Percentiles rank a stretch among this genome's conserved stretches.
phyloP scores from a whole-genome alignment of 148 eudicot species.

The Rhododendron kiyosumense region DNA sequence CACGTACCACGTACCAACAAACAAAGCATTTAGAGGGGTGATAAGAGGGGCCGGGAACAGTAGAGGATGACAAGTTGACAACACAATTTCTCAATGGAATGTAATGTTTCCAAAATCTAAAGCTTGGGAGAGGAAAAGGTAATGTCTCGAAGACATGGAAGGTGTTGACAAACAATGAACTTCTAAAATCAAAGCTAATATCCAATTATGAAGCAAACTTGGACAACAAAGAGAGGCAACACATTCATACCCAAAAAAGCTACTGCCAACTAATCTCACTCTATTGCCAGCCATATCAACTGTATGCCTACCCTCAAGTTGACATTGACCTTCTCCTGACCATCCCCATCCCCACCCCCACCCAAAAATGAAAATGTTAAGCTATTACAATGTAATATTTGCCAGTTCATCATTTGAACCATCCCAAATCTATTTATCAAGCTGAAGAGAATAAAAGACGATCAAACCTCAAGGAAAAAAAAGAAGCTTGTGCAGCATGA shows the following conservation, averaged over 20 bases:
- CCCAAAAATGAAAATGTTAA: not conserved
- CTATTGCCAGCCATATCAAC: not conserved
- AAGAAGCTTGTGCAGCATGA: constrained; percentile 90
- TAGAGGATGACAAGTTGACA: not conserved
- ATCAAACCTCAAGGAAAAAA: constrained; percentile 81
- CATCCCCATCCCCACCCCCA: not conserved
- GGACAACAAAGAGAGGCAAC: not conserved
- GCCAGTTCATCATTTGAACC: not conserved
- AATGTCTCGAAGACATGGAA: not conserved
- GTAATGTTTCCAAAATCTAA: not conserved
- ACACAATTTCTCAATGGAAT: not conserved
- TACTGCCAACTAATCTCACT: not conserved
- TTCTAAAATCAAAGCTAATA: not conserved
- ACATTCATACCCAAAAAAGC: too few species aligned
- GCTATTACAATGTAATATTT: not conserved
- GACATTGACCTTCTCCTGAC: not conserved
- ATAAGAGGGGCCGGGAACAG: not conserved
- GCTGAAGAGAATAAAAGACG: not conserved
- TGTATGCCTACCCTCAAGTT: not conserved
- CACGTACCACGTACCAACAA: not conserved
- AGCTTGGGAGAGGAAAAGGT: not conserved
- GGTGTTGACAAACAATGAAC: not conserved
- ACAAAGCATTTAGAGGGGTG: not conserved
- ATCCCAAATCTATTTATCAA: not conserved
- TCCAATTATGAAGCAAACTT: not conserved